Evolutionary conservation across 495 filamentous ascomycete genomes (phyloP).

Genomic region (Cudoniella acicularis): DNA sequence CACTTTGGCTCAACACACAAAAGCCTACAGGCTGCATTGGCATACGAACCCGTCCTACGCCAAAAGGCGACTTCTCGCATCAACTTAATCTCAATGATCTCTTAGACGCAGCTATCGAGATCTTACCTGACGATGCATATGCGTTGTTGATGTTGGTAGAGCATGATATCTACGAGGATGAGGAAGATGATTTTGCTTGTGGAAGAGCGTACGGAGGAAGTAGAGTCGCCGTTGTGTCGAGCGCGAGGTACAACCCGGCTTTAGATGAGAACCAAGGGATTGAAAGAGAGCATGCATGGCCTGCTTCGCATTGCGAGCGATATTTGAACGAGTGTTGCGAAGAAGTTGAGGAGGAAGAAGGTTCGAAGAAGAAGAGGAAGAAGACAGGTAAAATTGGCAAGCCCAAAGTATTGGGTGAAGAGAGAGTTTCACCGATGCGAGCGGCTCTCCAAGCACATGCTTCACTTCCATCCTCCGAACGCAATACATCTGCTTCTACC

Average conservation of each 20-base stretch:
- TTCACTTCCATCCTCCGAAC: slow-evolving; percentile 13
- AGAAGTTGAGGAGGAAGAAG: background rate
- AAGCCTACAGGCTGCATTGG: slow-evolving; percentile 34
- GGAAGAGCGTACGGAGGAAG: slow-evolving; percentile 64
- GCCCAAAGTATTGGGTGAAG: background rate
- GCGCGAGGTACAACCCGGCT: slow-evolving; percentile 54
- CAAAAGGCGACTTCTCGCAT: slow-evolving; percentile 41
- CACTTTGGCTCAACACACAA: slow-evolving; percentile 41
- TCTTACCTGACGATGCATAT: slow-evolving; percentile 58
- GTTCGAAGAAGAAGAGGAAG: slow-evolving; percentile 8
- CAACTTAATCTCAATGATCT: slow-evolving; percentile 64
- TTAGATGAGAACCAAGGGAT: slow-evolving; percentile 43
- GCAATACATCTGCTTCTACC: background rate
- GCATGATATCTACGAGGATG: slow-evolving; percentile 64
- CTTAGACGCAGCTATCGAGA: slow-evolving; percentile 52
- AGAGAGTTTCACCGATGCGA: slow-evolving; percentile 6
- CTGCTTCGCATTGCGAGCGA: slow-evolving; percentile 52
- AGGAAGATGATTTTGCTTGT: slow-evolving; percentile 64
- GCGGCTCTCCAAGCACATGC: slow-evolving; percentile 15
- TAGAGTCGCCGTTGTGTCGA: slow-evolving; percentile 56
- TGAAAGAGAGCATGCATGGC: slow-evolving; percentile 57
- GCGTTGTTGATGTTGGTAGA: slow-evolving; percentile 52
- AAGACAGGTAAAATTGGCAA: no score
- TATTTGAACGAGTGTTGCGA: slow-evolving; percentile 40
- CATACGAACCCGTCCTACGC: slow-evolving; percentile 49